Evolutionary conservation across 805 yeast species (phyloP).

Genomic region (Candida dajiaensis): DNA sequence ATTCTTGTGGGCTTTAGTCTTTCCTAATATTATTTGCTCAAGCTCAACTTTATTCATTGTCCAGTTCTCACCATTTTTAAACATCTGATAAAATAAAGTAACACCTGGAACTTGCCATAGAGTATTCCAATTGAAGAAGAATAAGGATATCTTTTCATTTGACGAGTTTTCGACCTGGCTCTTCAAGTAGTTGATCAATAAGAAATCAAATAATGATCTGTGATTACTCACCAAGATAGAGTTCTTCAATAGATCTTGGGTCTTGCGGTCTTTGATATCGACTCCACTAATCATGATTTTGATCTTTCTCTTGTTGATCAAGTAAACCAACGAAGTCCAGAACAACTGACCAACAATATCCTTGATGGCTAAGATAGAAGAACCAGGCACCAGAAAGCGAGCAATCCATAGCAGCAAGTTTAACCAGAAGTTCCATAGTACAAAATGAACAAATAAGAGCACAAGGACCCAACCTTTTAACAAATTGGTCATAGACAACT

Average conservation of each 20-base stretch:
- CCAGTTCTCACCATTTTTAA: constrained; percentile 69
- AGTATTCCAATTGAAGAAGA: constrained; percentile 66
- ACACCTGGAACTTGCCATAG: constrained; percentile 58
- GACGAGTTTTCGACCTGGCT: constrained; percentile 23
- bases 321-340: constrained; percentile 15
- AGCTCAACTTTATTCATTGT: constrained; percentile 29
- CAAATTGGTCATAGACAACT: constrained; percentile 11
- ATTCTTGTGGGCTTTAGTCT: constrained; percentile 28
- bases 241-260: constrained; percentile 23
- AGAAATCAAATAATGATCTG: constrained; percentile 59
- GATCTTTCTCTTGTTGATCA: constrained; percentile 20
- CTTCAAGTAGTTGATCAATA: constrained; percentile 38
- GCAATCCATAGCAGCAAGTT: background rate
- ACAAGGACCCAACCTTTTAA: constrained; percentile 19
- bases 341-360: constrained; percentile 6
- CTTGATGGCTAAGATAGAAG: constrained; percentile 1
- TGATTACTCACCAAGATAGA: constrained; percentile 50
- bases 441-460: constrained; percentile 6
- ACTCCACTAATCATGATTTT: constrained; percentile 23
- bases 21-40: constrained; percentile 28
- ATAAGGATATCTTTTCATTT: constrained; percentile 25
- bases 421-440: constrained; percentile 4
- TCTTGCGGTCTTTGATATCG: constrained; percentile 18
- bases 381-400: constrained; percentile 3
- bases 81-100: constrained; percentile 38